These are phyloP conservation scores for Yamadazyma conglobata DNA, from an alignment of 1,139 yeast species.

Conservation along the genomic window DNA sequence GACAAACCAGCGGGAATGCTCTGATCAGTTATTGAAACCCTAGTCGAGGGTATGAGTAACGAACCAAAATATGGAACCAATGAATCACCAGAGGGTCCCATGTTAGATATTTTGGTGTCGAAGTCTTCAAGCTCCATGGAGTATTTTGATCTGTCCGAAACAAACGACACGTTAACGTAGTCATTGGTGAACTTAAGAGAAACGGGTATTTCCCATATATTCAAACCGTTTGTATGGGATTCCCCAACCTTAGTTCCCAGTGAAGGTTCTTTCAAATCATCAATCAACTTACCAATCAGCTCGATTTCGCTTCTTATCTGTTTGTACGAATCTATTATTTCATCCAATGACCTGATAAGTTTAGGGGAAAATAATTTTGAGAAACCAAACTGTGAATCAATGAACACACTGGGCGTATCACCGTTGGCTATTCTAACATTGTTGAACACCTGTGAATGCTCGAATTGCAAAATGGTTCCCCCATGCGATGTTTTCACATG, in stretches of 20 bases:
- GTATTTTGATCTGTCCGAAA: constrained; percentile 28
- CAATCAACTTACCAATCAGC: no score
- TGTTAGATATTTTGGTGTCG: constrained; percentile 23
- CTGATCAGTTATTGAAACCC: constrained; percentile 36
- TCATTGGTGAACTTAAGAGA: constrained; percentile 29
- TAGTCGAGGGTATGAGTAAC: constrained; percentile 37
- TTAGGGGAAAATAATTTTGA: constrained; percentile 32
- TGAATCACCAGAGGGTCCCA: constrained; percentile 5
- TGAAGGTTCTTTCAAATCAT: no score
- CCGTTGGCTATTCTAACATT: constrained; percentile 16
- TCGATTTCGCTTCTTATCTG: constrained; percentile 17
- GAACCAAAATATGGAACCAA: constrained; percentile 29
- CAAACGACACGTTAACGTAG: constrained; percentile 35
- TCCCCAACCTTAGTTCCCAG: no score
- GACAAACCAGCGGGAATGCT: constrained; percentile 42
- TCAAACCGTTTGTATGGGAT: constrained; percentile 2
- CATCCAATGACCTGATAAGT: constrained; percentile 20
- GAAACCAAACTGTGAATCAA: constrained; percentile 28
- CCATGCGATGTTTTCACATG: constrained; percentile 11
- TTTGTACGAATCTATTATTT: constrained; percentile 14
- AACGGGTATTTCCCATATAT: constrained; percentile 15
- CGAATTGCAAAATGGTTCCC: constrained; percentile 14
- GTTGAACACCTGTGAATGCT: constrained; percentile 28
- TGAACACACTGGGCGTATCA: constrained; percentile 17
- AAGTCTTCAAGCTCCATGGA: constrained; percentile 25